A percentile compares a stretch with the other conserved stretches of the same genome.
Evolutionary conservation across 495 filamentous ascomycete genomes (phyloP).

Genomic region (Cryomyces minteri): DNA sequence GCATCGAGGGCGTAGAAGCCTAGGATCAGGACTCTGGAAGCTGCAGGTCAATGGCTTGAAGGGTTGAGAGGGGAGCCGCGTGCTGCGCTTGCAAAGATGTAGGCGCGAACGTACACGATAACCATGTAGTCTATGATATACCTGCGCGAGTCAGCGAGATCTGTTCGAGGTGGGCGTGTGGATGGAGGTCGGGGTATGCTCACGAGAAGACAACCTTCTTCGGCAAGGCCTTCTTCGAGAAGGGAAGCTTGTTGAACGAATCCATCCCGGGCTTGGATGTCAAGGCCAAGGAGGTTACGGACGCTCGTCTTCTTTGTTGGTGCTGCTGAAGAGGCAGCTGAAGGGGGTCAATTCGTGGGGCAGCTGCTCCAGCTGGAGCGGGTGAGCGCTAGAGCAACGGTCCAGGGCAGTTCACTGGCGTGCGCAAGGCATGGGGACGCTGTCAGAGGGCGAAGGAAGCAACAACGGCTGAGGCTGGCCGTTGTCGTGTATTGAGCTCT

Average conservation of each 20-base stretch:
- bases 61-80: background rate
- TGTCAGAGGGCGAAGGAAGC: no score
- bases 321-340: no score
- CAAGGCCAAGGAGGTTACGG: no score
- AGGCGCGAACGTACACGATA: conserved; percentile 31
- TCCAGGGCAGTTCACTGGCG: no score
- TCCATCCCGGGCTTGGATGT: no score
- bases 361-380: no score
- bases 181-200: conserved; percentile 7
- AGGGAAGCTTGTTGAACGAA: conserved; percentile 22
- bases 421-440: no score
- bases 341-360: no score
- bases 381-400: no score
- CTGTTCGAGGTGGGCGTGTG: background rate
- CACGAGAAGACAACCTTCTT: conserved; percentile 35
- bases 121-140: conserved; percentile 55
- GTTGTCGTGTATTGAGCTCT: no score
- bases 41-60: background rate
- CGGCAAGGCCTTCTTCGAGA: conserved; percentile 31
- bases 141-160: conserved; percentile 19
- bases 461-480: no score
- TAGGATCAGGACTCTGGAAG: conserved; percentile 27
- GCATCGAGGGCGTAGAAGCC: conserved; percentile 35
- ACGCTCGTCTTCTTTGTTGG: no score
- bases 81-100: conserved; percentile 4